Base-by-base conservation (phyloP, 495 filamentous ascomycete genomes). In the Hapsidospora chrysogenum region DNA sequence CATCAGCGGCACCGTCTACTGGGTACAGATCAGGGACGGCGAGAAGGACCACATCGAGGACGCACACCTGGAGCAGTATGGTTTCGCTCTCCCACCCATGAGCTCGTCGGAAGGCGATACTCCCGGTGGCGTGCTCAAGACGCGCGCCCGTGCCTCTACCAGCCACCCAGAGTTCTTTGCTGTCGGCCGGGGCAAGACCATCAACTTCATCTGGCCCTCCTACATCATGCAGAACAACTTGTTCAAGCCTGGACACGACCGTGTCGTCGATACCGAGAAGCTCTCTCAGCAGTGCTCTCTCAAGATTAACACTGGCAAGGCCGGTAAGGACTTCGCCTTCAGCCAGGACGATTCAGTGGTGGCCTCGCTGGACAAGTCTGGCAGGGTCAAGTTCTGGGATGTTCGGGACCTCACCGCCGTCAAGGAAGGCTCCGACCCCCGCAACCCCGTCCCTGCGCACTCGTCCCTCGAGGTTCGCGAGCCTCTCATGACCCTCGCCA, bases 301-400 rank as follows among this genome's bases (percentile, higher is more conserved):
- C 41, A 87, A 84, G 56, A 89, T 99, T 52, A 80, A 82, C 30
- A 95, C 85, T 36, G 92, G 92, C 34, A 99, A 99, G 58, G 92
- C 92, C 31, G 87, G 85, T 20, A 96, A 99, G 54, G 92, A 99
- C 46, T 99, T 96, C 51, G 73, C 77, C 31, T 99, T 99, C 59
- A 93, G 85, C 52, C 83, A 86, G 47, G 92, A 96, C 57, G 92
- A 99, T 50, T 81, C 77, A 1, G 71, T 83, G 17, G 85, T 99
- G 48, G 86, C 86, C 16, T 93, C 89, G 30, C 73, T 99, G 23
- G 92, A 99, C 52, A 96, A 96, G 60, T 83, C 82, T 36, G 92
- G 92, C 13, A 76, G 80, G 37, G 71, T 96, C 41, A 85, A 87
- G 50, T 87, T 99, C 63, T 99, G 92, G 92, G 92, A 99, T 49